Evolutionary conservation across 176 grass and related monocot species (phyloP).

Genomic region (Thalia dealbata): DNA sequence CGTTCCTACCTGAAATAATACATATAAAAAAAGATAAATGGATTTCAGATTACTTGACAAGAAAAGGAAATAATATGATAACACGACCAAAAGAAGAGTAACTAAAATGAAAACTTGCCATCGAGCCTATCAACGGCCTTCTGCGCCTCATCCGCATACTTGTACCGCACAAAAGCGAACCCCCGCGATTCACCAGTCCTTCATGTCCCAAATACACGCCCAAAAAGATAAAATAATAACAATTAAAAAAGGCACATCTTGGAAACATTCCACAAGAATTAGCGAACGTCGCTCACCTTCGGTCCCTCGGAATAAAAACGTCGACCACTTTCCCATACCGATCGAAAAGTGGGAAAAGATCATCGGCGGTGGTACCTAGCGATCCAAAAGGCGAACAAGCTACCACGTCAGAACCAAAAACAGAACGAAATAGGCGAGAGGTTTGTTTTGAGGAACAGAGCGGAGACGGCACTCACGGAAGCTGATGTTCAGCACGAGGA

Average conservation of each 20-base stretch:
- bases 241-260: background rate
- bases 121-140: slow-evolving; percentile 89
- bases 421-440: background rate
- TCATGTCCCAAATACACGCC: slow-evolving; percentile 12
- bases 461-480: slow-evolving; percentile 38
- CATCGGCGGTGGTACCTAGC: slow-evolving; percentile 74
- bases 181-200: slow-evolving; percentile 83
- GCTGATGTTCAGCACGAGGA: slow-evolving; percentile 94
- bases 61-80: background rate
- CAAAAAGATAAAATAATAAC: background rate
- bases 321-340: slow-evolving; percentile 85
- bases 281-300: slow-evolving; percentile 39
- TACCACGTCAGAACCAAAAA: background rate
- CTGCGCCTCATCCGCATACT: slow-evolving; percentile 86
- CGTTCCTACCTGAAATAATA: slow-evolving; percentile 44
- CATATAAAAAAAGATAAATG: background rate
- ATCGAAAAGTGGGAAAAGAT: slow-evolving; percentile 90
- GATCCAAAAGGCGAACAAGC: background rate
- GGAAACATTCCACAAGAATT: background rate
- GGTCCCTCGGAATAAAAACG: slow-evolving; percentile 87
- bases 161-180: slow-evolving; percentile 95
- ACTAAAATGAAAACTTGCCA: slow-evolving; percentile 27
- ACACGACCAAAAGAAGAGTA: background rate
- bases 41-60: background rate
- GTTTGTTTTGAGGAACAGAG: background rate